Conservation (phyloP, 257 asterid genomes). For the Misopates orontium region DNA sequence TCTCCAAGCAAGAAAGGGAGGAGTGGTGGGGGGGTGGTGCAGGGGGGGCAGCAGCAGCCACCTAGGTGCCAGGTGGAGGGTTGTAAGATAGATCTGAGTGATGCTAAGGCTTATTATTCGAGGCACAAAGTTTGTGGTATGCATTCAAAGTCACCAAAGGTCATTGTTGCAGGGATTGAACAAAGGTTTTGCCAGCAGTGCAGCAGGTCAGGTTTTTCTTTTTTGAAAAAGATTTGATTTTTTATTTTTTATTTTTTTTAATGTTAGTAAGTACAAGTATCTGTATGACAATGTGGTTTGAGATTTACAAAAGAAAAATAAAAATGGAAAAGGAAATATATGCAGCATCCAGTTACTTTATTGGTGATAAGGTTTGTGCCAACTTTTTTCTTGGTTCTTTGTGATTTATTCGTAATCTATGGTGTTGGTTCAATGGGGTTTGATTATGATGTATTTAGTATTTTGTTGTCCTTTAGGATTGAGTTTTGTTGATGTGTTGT, state of each 20-base stretch:
- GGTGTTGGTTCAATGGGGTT: conserved; percentile 6
- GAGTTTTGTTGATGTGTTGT: conserved; percentile 16
- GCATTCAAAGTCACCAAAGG: conserved; percentile 84
- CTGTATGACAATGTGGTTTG: no score
- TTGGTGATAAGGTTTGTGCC: conserved; percentile 18
- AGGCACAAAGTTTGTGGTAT: conserved; percentile 90
- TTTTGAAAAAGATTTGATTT: no score
- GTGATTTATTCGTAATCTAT: background rate
- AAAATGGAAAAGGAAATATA: background rate
- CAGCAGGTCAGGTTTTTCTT: conserved; percentile 65
- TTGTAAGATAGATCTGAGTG: conserved; percentile 88
- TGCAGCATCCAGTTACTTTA: conserved; percentile 16
- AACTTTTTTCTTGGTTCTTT: background rate
- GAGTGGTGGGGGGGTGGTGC: conserved; percentile 32
- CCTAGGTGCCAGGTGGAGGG: conserved; percentile 98
- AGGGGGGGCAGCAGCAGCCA: no score
- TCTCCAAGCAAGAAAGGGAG: conserved; percentile 72
- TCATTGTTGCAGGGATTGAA: conserved; percentile 75
- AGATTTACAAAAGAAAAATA: conserved; percentile 1
- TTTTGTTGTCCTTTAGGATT: conserved; percentile 1
- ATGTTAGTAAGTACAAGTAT: no score
- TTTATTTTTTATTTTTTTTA: no score
- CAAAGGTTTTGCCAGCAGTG: conserved; percentile 99
- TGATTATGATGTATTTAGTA: background rate
- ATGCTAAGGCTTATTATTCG: conserved; percentile 86